Conservation (phyloP, 1,139 yeast species). For the Magnusiomyces suaveolens region DNA sequence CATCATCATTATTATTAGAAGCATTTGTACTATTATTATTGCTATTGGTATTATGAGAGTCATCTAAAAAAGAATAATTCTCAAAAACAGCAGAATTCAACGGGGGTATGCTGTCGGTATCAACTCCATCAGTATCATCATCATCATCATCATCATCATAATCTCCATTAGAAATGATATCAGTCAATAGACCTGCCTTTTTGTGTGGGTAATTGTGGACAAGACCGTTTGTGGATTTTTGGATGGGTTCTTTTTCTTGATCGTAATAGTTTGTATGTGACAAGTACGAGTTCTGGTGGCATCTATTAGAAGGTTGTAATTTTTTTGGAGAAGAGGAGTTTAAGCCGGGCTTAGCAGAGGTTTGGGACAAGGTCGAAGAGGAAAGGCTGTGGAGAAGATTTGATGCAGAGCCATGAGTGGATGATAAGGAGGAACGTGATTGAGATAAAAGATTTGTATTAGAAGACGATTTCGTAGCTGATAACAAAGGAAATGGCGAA, state of each 20-base stretch:
- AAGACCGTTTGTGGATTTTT: slow-evolving; percentile 52
- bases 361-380: neutral
- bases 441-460: neutral
- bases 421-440: neutral
- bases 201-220: slow-evolving; percentile 44
- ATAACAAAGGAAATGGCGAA: neutral
- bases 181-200: slow-evolving; percentile 13
- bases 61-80: neutral
- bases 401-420: no score
- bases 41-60: neutral
- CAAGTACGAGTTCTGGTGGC: neutral
- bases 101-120: neutral
- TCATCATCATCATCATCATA: slow-evolving; percentile 29
- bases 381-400: neutral
- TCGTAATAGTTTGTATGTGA: slow-evolving; percentile 30
- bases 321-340: neutral
- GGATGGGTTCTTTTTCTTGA: slow-evolving; percentile 62
- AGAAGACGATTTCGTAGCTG: neutral
- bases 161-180: slow-evolving; percentile 21
- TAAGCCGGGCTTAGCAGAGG: neutral
- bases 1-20: neutral
- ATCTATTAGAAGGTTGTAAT: neutral
- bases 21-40: neutral
- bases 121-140: slow-evolving; percentile 22
- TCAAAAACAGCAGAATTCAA: neutral